Evolutionary conservation across 345 rosid species (phyloP).

Genomic region (Hibiscus tridactylites): DNA sequence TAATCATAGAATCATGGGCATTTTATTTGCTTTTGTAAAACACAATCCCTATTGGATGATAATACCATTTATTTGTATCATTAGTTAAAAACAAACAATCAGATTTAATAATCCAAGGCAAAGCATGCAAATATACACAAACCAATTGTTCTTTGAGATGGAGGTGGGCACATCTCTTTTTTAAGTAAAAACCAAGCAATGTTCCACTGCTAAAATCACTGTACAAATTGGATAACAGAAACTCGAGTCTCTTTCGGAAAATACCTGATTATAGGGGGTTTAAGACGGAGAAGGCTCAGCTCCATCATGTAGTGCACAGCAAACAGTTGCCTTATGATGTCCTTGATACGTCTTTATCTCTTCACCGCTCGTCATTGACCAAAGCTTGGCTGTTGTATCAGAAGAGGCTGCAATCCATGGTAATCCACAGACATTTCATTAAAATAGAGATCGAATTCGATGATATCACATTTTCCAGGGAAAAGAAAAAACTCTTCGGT

Average conservation of each 20-base stretch:
- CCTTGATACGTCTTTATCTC: constrained; percentile 73
- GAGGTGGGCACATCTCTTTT: background rate
- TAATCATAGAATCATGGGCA: too few relatives aligned
- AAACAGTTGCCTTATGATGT: constrained; percentile 86
- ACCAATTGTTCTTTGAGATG: background rate
- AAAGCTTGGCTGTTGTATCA: constrained; percentile 80
- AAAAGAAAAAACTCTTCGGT: background rate
- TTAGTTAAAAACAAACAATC: too few relatives aligned
- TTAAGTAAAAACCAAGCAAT: background rate
- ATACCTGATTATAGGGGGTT: background rate
- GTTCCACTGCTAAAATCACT: background rate
- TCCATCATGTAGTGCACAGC: constrained; percentile 92
- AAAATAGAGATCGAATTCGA: too few relatives aligned
- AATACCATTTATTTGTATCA: too few relatives aligned
- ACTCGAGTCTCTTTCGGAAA: background rate
- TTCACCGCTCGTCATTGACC: constrained; percentile 64
- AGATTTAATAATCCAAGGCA: too few relatives aligned
- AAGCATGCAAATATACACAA: background rate
- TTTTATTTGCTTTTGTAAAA: too few relatives aligned
- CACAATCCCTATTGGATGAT: too few relatives aligned
- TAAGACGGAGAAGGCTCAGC: constrained; percentile 48
- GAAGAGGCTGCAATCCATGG: constrained; percentile 56
- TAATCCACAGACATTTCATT: background rate
- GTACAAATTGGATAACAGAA: background rate
- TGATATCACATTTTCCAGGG: background rate